Base-by-base conservation (phyloP, 306 rosid species). In the Fagus crenata region DNA sequence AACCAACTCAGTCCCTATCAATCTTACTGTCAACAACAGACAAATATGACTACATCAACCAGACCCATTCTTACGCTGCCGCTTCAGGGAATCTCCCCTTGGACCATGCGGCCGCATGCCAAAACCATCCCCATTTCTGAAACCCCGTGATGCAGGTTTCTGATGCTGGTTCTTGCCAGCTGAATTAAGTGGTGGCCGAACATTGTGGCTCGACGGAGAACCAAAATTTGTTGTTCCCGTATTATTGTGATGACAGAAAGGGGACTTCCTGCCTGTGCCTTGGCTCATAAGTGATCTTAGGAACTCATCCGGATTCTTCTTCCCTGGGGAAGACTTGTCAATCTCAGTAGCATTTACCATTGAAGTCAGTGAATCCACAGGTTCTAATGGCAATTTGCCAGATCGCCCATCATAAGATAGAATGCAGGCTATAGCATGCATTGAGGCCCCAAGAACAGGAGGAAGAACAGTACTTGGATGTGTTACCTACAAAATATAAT, bases 331-430 rank as follows among this genome's bases (percentile, higher is more conserved):
- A 49, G 73, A 75, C 73, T 77, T 65, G 80, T 83, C 71, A 12
- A 84, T 49, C 64, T 63, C 78, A 49, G 86, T 49, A 12, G 61
- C 81, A 76, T 74, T 76, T 56, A 78, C 86, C 92, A 80, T 79
- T 37, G 76, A 72, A 40, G 88, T 72, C 71, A 73, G 82, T 14
- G 55, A 49, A 75, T 86, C 92, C 78, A 78, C 81, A 13, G 86
- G 17, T 64, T 75, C 85, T 41, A 11, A 18, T 3, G 35, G 56
- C 46, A 51, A 35, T 28, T 86, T 41, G 70, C 93, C 93, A 3
- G 82, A 74, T 31, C 89, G 77, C n/a, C 93, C 97, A 49, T 90
- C 99, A 37, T 41, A 84, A 2, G 96, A 89, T 81, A 95, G 81
- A 75, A 91, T 85, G 72, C 88, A 41, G 53, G 91, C 77, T 55